A percentile compares a stretch with the other conserved stretches of the same genome.
Evolutionary conservation across 2,329 filamentous ascomycete genomes (phyloP).

Genomic region (Alternaria novae-zelandiae): DNA sequence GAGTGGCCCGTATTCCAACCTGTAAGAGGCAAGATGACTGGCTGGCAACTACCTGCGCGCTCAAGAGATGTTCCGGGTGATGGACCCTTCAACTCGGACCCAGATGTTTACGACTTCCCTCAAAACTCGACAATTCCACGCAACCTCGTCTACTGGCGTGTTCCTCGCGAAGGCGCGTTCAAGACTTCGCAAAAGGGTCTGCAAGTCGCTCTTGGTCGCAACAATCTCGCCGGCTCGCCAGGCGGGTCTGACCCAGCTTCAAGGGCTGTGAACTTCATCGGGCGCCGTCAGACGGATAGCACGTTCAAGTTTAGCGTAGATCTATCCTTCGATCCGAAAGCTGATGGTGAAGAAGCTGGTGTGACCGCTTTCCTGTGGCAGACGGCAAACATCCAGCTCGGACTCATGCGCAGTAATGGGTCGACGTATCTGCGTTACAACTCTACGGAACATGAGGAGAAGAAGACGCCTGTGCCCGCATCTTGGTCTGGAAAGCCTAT

Average conservation of each 20-base stretch:
- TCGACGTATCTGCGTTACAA: conserved; percentile 52
- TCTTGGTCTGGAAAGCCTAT: conserved; percentile 47
- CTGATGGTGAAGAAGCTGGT: conserved; percentile 57
- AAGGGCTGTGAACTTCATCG: conserved; percentile 60
- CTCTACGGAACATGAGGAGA: conserved; percentile 39
- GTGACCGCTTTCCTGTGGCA: conserved; percentile 61
- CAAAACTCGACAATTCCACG: conserved; percentile 53
- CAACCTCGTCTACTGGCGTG: conserved; percentile 61
- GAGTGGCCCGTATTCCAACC: conserved; percentile 54
- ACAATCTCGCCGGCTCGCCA: conserved; percentile 60
- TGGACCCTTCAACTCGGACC: conserved; percentile 49
- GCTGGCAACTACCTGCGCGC: conserved; percentile 46
- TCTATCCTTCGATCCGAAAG: conserved; percentile 43
- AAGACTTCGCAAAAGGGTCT: conserved; percentile 14
- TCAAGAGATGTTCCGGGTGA: conserved; percentile 45
- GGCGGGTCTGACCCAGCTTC: conserved; percentile 52
- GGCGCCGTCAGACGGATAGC: conserved; percentile 59
- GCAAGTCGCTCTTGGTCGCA: conserved; percentile 52
- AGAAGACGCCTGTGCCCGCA: conserved; percentile 49
- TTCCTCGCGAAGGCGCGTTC: background rate
- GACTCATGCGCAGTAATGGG: conserved; percentile 25
- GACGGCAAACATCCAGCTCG: conserved; percentile 59
- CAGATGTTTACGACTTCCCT: conserved; percentile 56
- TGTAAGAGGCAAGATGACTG: conserved; percentile 55
- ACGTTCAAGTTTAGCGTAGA: conserved; percentile 60